A percentile compares a stretch with the other conserved stretches of the same genome.
These are phyloP conservation scores for Scheffersomyces insectosa DNA, from an alignment of 1,139 yeast genomes.

Conservation along the genomic window DNA sequence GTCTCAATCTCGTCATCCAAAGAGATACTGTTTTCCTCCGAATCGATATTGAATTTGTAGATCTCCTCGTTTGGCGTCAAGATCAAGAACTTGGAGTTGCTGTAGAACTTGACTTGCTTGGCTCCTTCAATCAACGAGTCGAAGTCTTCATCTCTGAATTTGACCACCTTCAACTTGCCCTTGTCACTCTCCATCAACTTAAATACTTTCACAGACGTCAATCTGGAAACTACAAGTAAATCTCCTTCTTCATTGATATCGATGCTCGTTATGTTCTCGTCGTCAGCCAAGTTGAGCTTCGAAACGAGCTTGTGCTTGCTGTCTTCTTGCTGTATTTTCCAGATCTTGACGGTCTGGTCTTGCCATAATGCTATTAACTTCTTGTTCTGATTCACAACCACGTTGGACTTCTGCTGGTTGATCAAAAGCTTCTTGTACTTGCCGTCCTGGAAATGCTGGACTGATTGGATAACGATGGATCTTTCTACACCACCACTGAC, in stretches of 20 bases:
- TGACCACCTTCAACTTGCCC: constrained; percentile 50
- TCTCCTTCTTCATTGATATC: constrained; percentile 68
- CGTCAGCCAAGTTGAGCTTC: constrained; percentile 69
- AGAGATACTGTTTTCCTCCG: constrained; percentile 22
- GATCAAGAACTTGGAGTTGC: constrained; percentile 49
- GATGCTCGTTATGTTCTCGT: constrained; percentile 76
- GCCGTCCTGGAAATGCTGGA: constrained; percentile 70
- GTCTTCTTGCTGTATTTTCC: constrained; percentile 54
- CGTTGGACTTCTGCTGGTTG: constrained; percentile 61
- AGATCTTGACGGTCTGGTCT: constrained; percentile 77
- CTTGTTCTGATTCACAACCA: constrained; percentile 47
- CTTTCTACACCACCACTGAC: constrained; percentile 92
- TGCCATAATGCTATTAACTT: constrained; percentile 74
- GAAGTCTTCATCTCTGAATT: constrained; percentile 52
- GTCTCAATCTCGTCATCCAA: constrained; percentile 43
- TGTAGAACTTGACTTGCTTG: constrained; percentile 46
- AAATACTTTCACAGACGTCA: constrained; percentile 69
- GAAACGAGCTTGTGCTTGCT: constrained; percentile 54
- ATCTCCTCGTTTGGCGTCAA: constrained; percentile 70
- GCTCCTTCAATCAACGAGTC: constrained; percentile 57
- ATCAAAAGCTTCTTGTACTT: constrained; percentile 70
- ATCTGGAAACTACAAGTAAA: constrained; percentile 70
- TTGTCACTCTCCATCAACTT: constrained; percentile 40
- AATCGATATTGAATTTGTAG: constrained; percentile 44
- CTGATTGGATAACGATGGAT: constrained; percentile 69